Evolutionary conservation across 2,329 filamentous ascomycete species (phyloP), one percentile per base, ranked within the genome.

Genomic region (Fusarium sp.): DNA sequence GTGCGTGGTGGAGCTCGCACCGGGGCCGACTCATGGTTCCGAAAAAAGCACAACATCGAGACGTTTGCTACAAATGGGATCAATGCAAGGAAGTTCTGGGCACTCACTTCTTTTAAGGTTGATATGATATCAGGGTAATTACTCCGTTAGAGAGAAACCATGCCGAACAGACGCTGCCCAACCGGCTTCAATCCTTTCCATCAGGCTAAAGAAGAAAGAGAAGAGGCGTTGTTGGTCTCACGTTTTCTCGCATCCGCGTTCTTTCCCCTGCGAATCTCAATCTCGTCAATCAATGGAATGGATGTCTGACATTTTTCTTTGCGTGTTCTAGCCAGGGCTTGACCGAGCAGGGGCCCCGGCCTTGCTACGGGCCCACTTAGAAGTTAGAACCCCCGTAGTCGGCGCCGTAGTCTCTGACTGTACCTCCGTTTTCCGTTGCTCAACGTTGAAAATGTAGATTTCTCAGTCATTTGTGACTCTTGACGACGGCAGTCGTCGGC

Each of bases 341-440:
- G 41, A 46, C 29, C 19, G 36, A 55, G 40, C 48, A 44, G 41
- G 44, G 45, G 25, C 25, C 51, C 10, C 12, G 10, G 10, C 25
- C 47, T 47, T 38, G 36, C 32, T 45, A 42, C n/a, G 43, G 55
- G 47, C 42, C 61, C 61, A 64, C 55, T 36, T 63, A 19, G 38
- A 46, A 64, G 50, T 36, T 63, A 19, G 38, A 46, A 44, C 61
- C 48, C 61, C 61, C 61, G 57, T 65, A 62, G 61, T 65, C 61
- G 61, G 61, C 58, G 47, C 61, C 52, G 59, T 52, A 47, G 43
- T 35, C 22, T 46, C 26, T 46, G 49, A 32, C 51, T 65, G 52
- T 57, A 47, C 61, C 61, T 62, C 52, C 36, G 51, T 58, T 65
- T 65, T 62, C 61, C 61, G 61, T 58, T 41, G 22, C 43, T 32